These are phyloP conservation scores for Yamadazyma spencermartinsiae DNA, from an alignment of 1,139 yeast species.

Conservation along the genomic window DNA sequence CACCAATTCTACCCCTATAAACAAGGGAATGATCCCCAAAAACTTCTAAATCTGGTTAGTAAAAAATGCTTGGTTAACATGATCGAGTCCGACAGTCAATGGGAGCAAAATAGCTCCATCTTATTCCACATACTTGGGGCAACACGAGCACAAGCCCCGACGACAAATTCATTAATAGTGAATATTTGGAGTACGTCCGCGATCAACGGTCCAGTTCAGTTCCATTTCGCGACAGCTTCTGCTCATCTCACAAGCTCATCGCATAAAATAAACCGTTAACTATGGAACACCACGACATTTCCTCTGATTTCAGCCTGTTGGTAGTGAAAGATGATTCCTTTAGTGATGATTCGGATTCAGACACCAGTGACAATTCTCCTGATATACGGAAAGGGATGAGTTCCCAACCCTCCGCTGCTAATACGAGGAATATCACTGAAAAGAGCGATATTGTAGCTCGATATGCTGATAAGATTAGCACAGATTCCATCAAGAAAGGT, in stretches of 20 bases:
- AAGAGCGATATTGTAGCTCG: conserved; percentile 61
- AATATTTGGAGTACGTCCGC: background rate
- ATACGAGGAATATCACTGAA: conserved; percentile 31
- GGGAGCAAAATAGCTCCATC: too few relatives aligned
- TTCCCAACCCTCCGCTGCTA: background rate
- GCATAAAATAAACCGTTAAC: background rate
- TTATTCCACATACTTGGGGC: conserved; percentile 12
- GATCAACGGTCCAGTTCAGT: background rate
- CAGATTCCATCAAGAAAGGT: conserved; percentile 59
- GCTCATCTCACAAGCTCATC: too few relatives aligned
- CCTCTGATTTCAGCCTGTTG: too few relatives aligned
- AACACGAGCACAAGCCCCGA: conserved; percentile 5
- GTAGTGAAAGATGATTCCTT: conserved; percentile 1
- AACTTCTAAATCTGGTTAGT: conserved; percentile 40
- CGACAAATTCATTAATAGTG: background rate
- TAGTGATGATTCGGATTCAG: too few relatives aligned
- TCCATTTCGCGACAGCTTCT: too few relatives aligned
- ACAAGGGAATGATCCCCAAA: conserved; percentile 68
- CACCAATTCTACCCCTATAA: conserved; percentile 82
- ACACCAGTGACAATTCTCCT: background rate
- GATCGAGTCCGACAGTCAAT: too few relatives aligned
- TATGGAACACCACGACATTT: too few relatives aligned
- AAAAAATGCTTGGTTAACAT: background rate
- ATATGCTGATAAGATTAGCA: conserved; percentile 63
- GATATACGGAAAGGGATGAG: background rate